These are phyloP conservation scores for Neocallimastix lanati DNA, from an alignment of 192 early-diverging fungal genomes.

Conservation along the genomic window DNA sequence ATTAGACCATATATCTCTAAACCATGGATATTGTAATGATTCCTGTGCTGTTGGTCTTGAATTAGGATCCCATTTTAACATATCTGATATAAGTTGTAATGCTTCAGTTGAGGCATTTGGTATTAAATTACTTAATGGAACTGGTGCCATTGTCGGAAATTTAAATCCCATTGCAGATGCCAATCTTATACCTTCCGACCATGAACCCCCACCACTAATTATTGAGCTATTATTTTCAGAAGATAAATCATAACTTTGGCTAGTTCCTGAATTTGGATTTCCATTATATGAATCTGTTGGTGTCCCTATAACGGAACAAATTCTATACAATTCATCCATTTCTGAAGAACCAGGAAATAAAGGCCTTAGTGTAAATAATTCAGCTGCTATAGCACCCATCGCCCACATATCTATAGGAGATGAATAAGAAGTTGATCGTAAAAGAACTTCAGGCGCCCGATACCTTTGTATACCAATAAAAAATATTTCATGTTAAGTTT, in stretches of 20 bases:
- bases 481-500: too few relatives aligned
- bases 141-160: conserved; percentile 15
- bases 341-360: conserved; percentile 87
- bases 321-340: conserved; percentile 78
- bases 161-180: conserved; percentile 30
- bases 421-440: conserved; percentile 64
- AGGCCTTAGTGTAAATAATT: conserved; percentile 69
- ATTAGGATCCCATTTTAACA: conserved; percentile 63
- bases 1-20: conserved; percentile 8
- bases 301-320: conserved; percentile 62
- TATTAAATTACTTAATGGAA: conserved; percentile 3
- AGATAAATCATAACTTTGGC: conserved; percentile 3
- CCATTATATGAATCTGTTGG: conserved; percentile 21
- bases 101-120: background rate
- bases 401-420: conserved; percentile 96
- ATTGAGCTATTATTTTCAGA: conserved; percentile 16
- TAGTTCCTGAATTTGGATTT: background rate
- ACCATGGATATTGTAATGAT: conserved; percentile 45
- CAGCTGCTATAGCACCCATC: conserved; percentile 75
- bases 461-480: conserved; percentile 49
- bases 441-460: conserved; percentile 83
- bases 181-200: conserved; percentile 25
- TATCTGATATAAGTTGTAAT: conserved; percentile 38
- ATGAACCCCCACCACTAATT: conserved; percentile 19
- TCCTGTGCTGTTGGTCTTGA: conserved; percentile 53